Evolutionary conservation across 257 asterid genomes (phyloP).

Genomic region (Scutellaria minor): DNA sequence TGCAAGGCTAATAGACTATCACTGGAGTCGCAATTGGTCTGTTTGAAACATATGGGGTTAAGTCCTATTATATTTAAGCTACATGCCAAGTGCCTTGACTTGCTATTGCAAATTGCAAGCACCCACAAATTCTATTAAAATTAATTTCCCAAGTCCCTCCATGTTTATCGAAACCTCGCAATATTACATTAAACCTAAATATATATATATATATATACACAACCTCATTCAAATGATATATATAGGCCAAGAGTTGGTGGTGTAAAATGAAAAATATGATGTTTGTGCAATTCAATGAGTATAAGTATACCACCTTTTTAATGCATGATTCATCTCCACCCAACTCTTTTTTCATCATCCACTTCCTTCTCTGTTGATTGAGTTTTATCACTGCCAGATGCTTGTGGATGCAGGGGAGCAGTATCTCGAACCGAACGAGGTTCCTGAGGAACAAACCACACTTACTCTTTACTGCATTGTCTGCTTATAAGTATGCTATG

Average conservation of each 20-base stretch:
- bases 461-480: no score
- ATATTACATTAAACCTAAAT: conserved; percentile 17
- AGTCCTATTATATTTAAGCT: no score
- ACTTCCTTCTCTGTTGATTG: conserved; percentile 44
- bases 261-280: neutral
- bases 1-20: no score
- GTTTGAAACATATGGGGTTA: no score
- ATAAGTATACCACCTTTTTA: conserved; percentile 29
- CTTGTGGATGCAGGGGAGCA: conserved; percentile 48
- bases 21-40: no score
- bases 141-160: no score
- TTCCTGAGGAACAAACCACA: conserved; percentile 49
- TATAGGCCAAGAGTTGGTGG: conserved; percentile 9
- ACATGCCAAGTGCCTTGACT: no score
- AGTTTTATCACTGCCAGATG: conserved; percentile 39
- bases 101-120: no score
- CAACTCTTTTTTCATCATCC: conserved; percentile 49
- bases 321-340: conserved; percentile 40
- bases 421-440: conserved; percentile 63
- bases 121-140: no score
- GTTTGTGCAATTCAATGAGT: conserved; percentile 24
- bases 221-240: conserved; percentile 21
- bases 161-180: neutral
- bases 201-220: conserved; percentile 42
- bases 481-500: no score